Percentiles rank a stretch among this genome's conserved stretches.
These are phyloP conservation scores for Aspergillus unguis DNA, from an alignment of 2,329 filamentous ascomycete species.

Conservation along the genomic window DNA sequence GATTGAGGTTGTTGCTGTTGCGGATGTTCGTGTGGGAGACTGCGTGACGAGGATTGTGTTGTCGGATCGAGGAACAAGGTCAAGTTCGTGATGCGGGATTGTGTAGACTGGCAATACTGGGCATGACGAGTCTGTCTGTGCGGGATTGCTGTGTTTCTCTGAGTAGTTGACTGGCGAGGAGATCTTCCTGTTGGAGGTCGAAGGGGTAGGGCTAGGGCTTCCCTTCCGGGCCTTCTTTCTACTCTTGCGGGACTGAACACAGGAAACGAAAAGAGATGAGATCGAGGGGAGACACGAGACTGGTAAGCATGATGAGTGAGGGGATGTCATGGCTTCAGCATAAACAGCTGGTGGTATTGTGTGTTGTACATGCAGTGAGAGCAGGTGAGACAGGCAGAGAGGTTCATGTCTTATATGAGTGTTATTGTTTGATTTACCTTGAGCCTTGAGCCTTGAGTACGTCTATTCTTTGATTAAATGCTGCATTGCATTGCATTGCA, in stretches of 20 bases:
- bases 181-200: background rate
- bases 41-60: background rate
- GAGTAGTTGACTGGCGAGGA: background rate
- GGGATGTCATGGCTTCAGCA: background rate
- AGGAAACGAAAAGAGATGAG: slow-evolving; percentile 3
- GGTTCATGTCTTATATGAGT: slow-evolving; percentile 5
- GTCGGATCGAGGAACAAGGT: background rate
- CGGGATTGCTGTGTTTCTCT: background rate
- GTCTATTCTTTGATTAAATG: background rate
- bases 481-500: slow-evolving; percentile 1
- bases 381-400: background rate
- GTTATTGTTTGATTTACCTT: background rate
- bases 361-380: background rate
- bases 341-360: background rate
- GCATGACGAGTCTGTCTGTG: background rate
- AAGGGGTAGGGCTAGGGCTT: background rate
- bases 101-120: background rate
- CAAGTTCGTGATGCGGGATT: background rate
- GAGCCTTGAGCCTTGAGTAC: background rate
- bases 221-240: background rate
- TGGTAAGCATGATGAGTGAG: background rate
- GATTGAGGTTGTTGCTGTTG: slow-evolving; percentile 12
- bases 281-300: background rate
- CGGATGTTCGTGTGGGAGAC: background rate
- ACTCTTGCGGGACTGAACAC: slow-evolving; percentile 1